Percentiles rank a stretch among this genome's conserved stretches.
These are phyloP conservation scores for Geotrichum bryndzae DNA, from an alignment of 1,139 yeast genomes.

Conservation along the genomic window DNA sequence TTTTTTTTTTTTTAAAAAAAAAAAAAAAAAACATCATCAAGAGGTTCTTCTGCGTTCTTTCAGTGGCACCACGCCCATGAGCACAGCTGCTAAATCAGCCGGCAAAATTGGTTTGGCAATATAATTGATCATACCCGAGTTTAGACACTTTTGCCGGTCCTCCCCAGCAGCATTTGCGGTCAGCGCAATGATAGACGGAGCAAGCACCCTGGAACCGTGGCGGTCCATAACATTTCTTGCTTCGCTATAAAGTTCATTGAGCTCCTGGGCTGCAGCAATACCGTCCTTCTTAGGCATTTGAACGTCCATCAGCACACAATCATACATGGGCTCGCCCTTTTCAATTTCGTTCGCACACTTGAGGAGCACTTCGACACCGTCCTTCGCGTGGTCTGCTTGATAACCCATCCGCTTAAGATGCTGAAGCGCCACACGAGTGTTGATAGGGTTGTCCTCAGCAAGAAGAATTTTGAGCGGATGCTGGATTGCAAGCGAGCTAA, in stretches of 20 bases:
- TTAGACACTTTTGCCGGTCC: conserved; percentile 44
- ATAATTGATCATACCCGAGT: conserved; percentile 53
- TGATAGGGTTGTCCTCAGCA: conserved; percentile 51
- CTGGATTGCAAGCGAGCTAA: conserved; percentile 30
- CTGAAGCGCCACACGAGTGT: conserved; percentile 47
- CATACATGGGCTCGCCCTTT: conserved; percentile 39
- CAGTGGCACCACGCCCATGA: conserved; percentile 28
- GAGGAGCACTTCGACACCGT: conserved; percentile 47
- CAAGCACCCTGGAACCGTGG: conserved; percentile 7
- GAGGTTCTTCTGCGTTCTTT: conserved; percentile 3
- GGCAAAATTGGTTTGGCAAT: conserved; percentile 53
- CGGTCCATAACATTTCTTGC: neutral
- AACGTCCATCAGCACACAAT: conserved; percentile 50
- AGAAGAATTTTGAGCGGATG: conserved; percentile 45
- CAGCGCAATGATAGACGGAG: conserved; percentile 47
- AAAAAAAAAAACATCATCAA: neutral
- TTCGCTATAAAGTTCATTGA: conserved; percentile 31
- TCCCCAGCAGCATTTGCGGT: conserved; percentile 57
- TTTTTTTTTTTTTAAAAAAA: too few relatives aligned
- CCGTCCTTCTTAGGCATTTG: conserved; percentile 55
- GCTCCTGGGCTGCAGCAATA: conserved; percentile 42
- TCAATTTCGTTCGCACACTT: conserved; percentile 35
- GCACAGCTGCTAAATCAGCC: conserved; percentile 37
- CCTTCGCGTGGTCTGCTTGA: conserved; percentile 50
- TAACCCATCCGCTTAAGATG: conserved; percentile 51